These are phyloP conservation scores for Rhodotorula sp. DNA, from an alignment of 1,284 basidiomycete species.

Conservation along the genomic window DNA sequence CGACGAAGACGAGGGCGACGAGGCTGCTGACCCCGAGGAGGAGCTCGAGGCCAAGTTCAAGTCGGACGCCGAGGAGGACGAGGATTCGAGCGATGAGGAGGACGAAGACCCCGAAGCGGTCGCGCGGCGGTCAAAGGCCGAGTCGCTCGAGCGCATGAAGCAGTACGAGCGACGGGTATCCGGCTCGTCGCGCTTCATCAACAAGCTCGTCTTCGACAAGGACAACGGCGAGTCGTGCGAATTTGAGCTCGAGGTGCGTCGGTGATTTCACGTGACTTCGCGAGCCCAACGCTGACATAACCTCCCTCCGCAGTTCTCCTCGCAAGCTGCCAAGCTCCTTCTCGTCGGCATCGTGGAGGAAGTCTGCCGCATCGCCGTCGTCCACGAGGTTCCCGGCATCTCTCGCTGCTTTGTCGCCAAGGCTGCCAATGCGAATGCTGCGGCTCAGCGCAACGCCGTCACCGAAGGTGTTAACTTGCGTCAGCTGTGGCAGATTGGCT, in stretches of 20 bases:
- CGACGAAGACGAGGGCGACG: conserved; percentile 53
- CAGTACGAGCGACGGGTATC: conserved; percentile 53
- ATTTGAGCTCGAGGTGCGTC: conserved; percentile 74
- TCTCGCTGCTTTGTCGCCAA: conserved; percentile 72
- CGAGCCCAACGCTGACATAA: not conserved
- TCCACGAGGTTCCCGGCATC: conserved; percentile 85
- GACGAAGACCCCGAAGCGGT: conserved; percentile 49
- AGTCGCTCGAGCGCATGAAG: conserved; percentile 46
- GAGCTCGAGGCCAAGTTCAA: conserved; percentile 64
- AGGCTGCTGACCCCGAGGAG: conserved; percentile 46
- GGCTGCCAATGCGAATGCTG: conserved; percentile 51
- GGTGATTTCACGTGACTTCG: not conserved
- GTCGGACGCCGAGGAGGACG: conserved; percentile 39
- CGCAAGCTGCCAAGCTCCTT: conserved; percentile 76
- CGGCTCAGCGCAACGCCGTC: conserved; percentile 51
- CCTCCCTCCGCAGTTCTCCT: conserved; percentile 53
- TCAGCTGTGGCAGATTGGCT: conserved; percentile 85
- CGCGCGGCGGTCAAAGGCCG: conserved; percentile 50
- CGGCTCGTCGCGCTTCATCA: conserved; percentile 56
- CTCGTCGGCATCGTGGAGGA: conserved; percentile 87
- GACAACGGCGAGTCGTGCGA: conserved; percentile 62
- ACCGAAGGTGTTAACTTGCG: conserved; percentile 83
- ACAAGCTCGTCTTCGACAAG: conserved; percentile 69
- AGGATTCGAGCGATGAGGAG: conserved; percentile 40
- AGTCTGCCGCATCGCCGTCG: conserved; percentile 73